phyloP scores from a whole-genome alignment of 148 eudicot species.

The Polygonum aviculare region DNA sequence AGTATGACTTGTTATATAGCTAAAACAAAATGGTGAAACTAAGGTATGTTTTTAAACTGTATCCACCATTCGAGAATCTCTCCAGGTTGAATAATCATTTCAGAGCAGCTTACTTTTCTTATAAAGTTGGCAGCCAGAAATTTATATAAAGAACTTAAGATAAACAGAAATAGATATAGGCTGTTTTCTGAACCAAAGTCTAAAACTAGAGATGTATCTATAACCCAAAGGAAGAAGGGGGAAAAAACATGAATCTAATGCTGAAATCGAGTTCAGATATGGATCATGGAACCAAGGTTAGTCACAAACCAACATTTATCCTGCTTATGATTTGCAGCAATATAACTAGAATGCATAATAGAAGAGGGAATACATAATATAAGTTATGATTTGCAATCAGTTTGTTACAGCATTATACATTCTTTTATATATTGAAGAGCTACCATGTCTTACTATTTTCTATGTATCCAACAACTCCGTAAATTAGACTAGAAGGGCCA shows the following conservation, averaged over 20 bases:
- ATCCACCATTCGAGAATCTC: neutral
- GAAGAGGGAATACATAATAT: no score
- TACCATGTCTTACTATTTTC: no score
- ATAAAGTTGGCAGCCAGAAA: neutral
- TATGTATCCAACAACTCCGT: no score
- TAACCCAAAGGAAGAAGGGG: neutral
- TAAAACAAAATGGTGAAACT: neutral
- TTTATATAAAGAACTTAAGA: neutral
- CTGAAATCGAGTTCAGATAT: neutral
- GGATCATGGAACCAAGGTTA: neutral
- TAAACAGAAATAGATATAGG: neutral
- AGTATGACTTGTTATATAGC: neutral
- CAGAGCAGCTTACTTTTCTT: neutral
- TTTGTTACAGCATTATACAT: no score
- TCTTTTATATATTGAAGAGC: no score
- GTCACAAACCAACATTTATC: neutral
- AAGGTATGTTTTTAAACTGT: neutral
- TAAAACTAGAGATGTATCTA: neutral
- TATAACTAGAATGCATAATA: no score
- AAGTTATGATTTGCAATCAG: no score
- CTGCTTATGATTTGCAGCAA: neutral
- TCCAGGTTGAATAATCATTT: neutral
- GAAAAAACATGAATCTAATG: neutral
- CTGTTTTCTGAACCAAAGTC: neutral
- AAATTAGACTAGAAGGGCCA: no score